Base-by-base conservation (phyloP, 2,329 filamentous ascomycete genomes). In the Diaporthe citriasiana region DNA sequence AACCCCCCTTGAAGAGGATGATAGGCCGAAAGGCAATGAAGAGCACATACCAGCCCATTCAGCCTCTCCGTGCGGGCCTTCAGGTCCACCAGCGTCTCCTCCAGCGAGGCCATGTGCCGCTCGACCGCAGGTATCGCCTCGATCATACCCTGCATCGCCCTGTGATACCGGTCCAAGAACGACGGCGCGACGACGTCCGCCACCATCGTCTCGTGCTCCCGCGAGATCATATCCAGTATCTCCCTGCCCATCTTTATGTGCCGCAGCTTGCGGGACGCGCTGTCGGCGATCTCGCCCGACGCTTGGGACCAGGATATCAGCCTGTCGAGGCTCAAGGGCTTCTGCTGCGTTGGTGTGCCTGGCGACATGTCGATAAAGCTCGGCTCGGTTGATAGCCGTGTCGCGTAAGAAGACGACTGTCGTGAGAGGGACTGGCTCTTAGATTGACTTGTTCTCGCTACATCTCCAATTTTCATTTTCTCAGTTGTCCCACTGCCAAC, bases 61-160 rank as follows among this genome's bases (percentile, higher is more conserved):
- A 80, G 70, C 51, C 78, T 77, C 71, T 79, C 78, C 15, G 78
- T 74, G 17, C 78, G 76, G 25, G 77, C 79, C 66, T 78, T 79
- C 7, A 80, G 69, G 38, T 78, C 79, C 27, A 68, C 73, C 45
- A 78, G 55, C 50, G 78, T 79, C 66, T 79, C 78, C 51, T 76
- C 77, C 22, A 76, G 75, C 17, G 78, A 75, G 12, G 77, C 70
- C 68, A 78, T 77, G 27, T 77, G 74, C 35, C 73, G 76, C 73
- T 74, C 76, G 1, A 79, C 73, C 8, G 76, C 65, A 13, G 78
- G 78, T n/a, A 79, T 76, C n/a, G 78, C 77, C 59, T 75, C 77
- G 30, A 74, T 68, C 22, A 79, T 65, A 22, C 70, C 45, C 17
- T 73, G 70, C 70, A 78, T 78, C 35, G 73, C 77, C 53, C 73